Percentiles rank a stretch among this genome's conserved stretches.
These are phyloP conservation scores for Fusarium duplospermum DNA, from an alignment of 2,329 filamentous ascomycete genomes.

Conservation along the genomic window DNA sequence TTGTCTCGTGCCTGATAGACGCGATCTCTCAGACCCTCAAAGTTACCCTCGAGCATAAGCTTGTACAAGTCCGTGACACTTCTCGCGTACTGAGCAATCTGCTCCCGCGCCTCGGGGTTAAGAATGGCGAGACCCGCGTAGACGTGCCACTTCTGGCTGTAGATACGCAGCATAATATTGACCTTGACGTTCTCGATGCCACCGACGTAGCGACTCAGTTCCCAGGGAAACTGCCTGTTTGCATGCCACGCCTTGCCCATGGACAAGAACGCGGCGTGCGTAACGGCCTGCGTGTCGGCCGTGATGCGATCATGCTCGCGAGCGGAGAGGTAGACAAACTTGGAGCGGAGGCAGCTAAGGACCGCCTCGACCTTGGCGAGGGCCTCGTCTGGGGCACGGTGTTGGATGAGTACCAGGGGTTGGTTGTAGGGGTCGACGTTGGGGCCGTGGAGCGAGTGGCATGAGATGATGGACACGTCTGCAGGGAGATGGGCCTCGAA, in stretches of 20 bases:
- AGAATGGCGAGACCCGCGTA: conserved; percentile 97
- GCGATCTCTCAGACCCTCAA: conserved; percentile 77
- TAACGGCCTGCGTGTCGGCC: conserved; percentile 97
- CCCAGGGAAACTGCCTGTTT: conserved; percentile 96
- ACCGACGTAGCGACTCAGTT: conserved; percentile 92
- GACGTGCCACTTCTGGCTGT: conserved; percentile 99
- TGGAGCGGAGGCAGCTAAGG: conserved; percentile 85
- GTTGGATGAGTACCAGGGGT: conserved; percentile 92
- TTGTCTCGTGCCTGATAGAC: conserved; percentile 74
- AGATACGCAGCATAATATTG: conserved; percentile 97
- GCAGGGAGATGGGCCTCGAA: conserved; percentile 89
- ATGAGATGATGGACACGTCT: conserved; percentile 94
- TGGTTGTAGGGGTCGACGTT: conserved; percentile 89
- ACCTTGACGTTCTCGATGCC: conserved; percentile 99
- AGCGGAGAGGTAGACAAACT: conserved; percentile 88
- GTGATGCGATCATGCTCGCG: conserved; percentile 95
- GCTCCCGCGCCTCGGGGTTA: conserved; percentile 90
- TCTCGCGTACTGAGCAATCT: conserved; percentile 93
- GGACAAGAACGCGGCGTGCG: conserved; percentile 93
- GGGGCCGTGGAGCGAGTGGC: conserved; percentile 95
- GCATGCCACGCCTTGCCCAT: conserved; percentile 99
- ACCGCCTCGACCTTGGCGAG: conserved; percentile 84
- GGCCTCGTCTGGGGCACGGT: conserved; percentile 82
- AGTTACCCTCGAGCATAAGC: conserved; percentile 90
- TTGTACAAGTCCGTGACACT: conserved; percentile 96